These are phyloP conservation scores for Fraxinus americana DNA, from an alignment of 257 asterid genomes.

Conservation along the genomic window DNA sequence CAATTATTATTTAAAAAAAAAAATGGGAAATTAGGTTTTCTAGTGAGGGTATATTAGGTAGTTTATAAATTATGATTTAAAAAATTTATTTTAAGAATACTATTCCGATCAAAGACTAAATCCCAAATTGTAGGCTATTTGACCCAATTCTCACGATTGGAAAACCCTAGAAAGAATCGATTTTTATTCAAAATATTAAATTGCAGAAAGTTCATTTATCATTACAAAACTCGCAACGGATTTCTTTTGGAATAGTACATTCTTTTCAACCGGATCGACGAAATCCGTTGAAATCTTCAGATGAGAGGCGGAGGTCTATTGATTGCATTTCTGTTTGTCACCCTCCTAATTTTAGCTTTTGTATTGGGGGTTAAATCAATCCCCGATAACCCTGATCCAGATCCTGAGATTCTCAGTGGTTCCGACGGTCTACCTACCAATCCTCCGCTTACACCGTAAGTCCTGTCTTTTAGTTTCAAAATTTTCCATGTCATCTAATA, in stretches of 20 bases:
- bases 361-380: slow-evolving; percentile 48
- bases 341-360: slow-evolving; percentile 44
- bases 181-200: background rate
- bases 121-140: too few relatives aligned
- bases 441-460: slow-evolving; percentile 59
- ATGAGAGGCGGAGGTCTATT: slow-evolving; percentile 59
- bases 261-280: background rate
- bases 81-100: too few relatives aligned
- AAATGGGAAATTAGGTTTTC: too few relatives aligned
- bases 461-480: background rate
- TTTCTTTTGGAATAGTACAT: background rate
- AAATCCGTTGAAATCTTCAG: background rate
- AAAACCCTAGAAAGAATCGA: slow-evolving; percentile 30
- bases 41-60: too few relatives aligned
- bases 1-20: too few relatives aligned
- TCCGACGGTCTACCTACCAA: slow-evolving; percentile 19
- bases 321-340: slow-evolving; percentile 42
- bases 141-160: background rate
- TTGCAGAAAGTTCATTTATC: background rate
- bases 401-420: slow-evolving; percentile 22
- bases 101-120: too few relatives aligned
- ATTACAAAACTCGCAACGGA: background rate
- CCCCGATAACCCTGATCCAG: slow-evolving; percentile 42
- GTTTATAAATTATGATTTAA: too few relatives aligned
- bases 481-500: background rate